These are phyloP conservation scores for Prunus padus DNA, from an alignment of 306 rosid species.

Conservation along the genomic window DNA sequence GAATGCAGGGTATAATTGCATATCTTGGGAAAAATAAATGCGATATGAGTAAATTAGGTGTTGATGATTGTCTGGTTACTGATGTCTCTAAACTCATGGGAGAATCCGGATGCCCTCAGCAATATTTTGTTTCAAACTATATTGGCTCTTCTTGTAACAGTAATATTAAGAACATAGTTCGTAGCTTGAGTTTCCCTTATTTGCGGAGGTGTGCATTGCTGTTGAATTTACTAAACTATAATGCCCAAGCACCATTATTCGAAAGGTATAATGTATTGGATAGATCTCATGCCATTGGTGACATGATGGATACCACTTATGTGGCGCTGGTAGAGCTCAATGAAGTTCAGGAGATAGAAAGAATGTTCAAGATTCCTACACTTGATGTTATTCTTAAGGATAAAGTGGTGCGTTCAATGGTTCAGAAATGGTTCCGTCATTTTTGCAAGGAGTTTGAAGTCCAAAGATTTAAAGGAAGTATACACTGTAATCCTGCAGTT, in stretches of 20 bases:
- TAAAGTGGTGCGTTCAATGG: slow-evolving; percentile 53
- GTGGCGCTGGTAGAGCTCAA: slow-evolving; percentile 44
- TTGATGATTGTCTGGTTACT: slow-evolving; percentile 59
- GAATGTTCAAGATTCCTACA: slow-evolving; percentile 71
- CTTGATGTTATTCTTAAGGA: slow-evolving; percentile 73
- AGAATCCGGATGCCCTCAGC: slow-evolving; percentile 44
- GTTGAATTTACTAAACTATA: slow-evolving; percentile 60
- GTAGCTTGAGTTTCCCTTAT: slow-evolving; percentile 70
- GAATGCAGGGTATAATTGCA: slow-evolving; percentile 64
- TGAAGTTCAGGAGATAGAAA: slow-evolving; percentile 73
- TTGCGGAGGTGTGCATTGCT: slow-evolving; percentile 90
- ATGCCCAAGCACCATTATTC: slow-evolving; percentile 61
- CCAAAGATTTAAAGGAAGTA: slow-evolving; percentile 32
- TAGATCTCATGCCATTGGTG: slow-evolving; percentile 42
- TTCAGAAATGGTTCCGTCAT: slow-evolving; percentile 67
- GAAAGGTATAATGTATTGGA: slow-evolving; percentile 51
- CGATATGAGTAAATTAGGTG: slow-evolving; percentile 39
- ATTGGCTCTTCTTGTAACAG: slow-evolving; percentile 44
- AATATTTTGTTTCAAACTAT: slow-evolving; percentile 62
- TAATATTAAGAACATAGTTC: slow-evolving; percentile 58
- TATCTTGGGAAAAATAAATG: slow-evolving; percentile 47
- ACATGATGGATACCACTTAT: slow-evolving; percentile 44
- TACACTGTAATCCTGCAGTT: slow-evolving; percentile 70
- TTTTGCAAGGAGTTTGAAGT: slow-evolving; percentile 57
- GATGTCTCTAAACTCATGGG: slow-evolving; percentile 61